Evolutionary conservation across 352 stramenopile species (phyloP), one percentile per base, ranked within the genome.

Genomic region (Phytophthora multivora): DNA sequence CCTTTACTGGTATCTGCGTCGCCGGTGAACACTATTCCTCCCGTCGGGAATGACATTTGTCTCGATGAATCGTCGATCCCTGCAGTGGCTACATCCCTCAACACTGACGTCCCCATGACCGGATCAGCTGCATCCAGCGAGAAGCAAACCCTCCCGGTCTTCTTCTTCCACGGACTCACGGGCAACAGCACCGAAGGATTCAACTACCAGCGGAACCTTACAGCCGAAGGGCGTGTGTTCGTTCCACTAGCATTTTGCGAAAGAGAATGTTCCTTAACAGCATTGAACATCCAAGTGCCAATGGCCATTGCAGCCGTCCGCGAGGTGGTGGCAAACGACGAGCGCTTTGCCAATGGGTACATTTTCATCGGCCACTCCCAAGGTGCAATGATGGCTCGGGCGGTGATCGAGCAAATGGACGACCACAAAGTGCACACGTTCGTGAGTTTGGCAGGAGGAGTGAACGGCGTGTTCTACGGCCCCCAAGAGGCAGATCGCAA

Each of bases 361-460:
- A 51, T 80, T 6, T 73, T 89, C 38, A 69, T 89, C 10, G 71
- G 43, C 0, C 71, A 86, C 40, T 89, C 77, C 3, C 73, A 86
- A 46, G 80, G 80, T 28, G 75, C 50, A 0, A 47, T 75, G 16
- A 63, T 87, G 23, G 71, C 76, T 36, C 66, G 75, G 2, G 65
- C 55, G 0, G 77, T 89, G 25, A 66, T 83, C 15, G 75, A 89
- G 58, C 46, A 81, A 33, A 84, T 82, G 80, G 73, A 89, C 30
- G 73, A 84, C 51, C 77, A 89, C 66, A 76, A 78, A 0, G 71
- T 73, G 2, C 56, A 86, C 35, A 71, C 58, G 4, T 73, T 83
- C 43, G 64, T 89, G 43, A 81, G 63, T 23, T 33, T 89, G 5
- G 75, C 77, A 0, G 75, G 70, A 2, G 56, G 40, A 0, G 50